Base-by-base conservation (phyloP, 306 rosid species). In the Abrus pulchellus region DNA sequence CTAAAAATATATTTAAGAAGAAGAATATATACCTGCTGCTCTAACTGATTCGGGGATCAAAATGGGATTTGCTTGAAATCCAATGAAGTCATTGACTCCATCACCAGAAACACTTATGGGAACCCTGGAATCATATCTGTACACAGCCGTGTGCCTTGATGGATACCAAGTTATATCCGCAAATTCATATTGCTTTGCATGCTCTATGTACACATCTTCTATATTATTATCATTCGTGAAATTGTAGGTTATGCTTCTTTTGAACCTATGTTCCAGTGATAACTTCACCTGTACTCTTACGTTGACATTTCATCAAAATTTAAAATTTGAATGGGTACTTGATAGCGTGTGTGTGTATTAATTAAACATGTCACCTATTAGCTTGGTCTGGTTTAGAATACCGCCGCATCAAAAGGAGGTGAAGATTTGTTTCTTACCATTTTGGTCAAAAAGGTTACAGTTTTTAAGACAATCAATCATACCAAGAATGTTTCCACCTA, bases 101-200 rank as follows among this genome's bases (percentile, higher is more conserved):
- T 89, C 74, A 3, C 96, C 97, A 0, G 91, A 59, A 7, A 81
- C 79, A 41, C 44, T 78, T 47, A 89, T 79, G 41, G 88, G 85
- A 77, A 87, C 91, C 84, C 97, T 84, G 11, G 78, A 72, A 45
- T 93, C 97, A 30, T 87, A 85, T 87, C 94, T 87, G 72, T 93
- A 93, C 4, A 83, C 92, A 7, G 92, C 90, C 0, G 85, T 85
- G 48, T 75, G 78, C 73, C 50, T 86, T 11, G 96, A 93, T 57
- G 96, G 94, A 76, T 91, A 93, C 98, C 98, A 93, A 27, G 87
- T 87, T 69, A 93, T 84, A 14, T 93, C 97, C 55, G 76, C 98
- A 82, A 91, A 91, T 61, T 93, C 97, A 43, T 90, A 77, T 29
- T 85, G 79, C 63, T 86, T 87, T 29, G 90, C 97, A 68, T 93